Base-by-base conservation (phyloP, 73 alveolate genomes). In the Paramecium biaurelia region DNA sequence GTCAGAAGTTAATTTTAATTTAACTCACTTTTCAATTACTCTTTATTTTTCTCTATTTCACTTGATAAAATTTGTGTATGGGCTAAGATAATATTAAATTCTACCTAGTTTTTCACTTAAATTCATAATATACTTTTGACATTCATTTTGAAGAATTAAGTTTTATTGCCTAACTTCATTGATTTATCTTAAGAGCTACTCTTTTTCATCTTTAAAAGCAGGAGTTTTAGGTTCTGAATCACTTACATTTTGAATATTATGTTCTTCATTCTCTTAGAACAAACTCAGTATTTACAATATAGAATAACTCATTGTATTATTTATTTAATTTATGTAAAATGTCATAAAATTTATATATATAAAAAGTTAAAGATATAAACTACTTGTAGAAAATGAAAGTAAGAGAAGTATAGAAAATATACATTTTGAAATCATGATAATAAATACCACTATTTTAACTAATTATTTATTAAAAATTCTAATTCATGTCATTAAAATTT, bases 231-330 rank as follows among this genome's bases (percentile, higher is more conserved):
- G 84, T 26, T 63, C 84, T 30, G 41, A 30, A 26, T 63, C 84
- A 63, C 12, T 32, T 18, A 18, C 5, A 53, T 53, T 53, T 12
- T 53, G 28, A 26, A 26, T 26, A 26, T 12, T 30, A 12, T 12
- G 41, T 26, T 63, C 84, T 2, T 63, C 84, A 28, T 63, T 63
- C 84, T 63, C 84, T 63, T 63, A 63, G 84, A 63, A 63, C 49
- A 63, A 63, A 11, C 49, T 63, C 21, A 63, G 84, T 11, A 63
- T 63, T 63, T 63, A 63, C 45, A 32, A 12, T 63, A 63, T 63
- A 26, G 84, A 63, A 63, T 63, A 63, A 63, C 45, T 63, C 84
- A 63, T 63, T 53, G 21, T 7, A 7, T n/a, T 53, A n/a, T n/a
- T 53, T 53, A 53, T 53, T 53, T 53, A 53, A n/a, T 53, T 53